Evolutionary conservation across 2,329 filamentous ascomycete genomes (phyloP).

Genomic region (Exutisphaerella laricina): DNA sequence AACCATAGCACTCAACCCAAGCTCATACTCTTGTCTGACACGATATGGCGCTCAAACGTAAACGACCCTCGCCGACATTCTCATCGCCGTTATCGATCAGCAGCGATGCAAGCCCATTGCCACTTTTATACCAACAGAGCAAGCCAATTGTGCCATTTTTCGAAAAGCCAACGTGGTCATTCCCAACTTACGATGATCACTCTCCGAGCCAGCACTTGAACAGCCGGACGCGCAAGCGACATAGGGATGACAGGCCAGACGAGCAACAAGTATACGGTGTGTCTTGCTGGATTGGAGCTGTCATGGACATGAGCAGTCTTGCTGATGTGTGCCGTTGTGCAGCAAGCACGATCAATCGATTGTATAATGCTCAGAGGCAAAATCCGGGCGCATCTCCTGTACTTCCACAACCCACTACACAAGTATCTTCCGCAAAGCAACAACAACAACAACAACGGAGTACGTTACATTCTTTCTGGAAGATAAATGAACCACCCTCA

Average conservation of each 20-base stretch:
- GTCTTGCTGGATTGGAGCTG: slow-evolving; percentile 20
- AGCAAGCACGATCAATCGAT: slow-evolving; percentile 43
- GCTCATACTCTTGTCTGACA: background rate
- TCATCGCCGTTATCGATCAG: slow-evolving; percentile 40
- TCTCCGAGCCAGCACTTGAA: slow-evolving; percentile 39
- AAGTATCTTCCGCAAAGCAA: slow-evolving; percentile 16
- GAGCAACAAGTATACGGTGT: slow-evolving; percentile 52
- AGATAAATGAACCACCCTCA: slow-evolving; percentile 33
- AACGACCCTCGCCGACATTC: slow-evolving; percentile 45
- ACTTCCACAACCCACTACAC: slow-evolving; percentile 12
- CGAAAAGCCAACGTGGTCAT: slow-evolving; percentile 26
- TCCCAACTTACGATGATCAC: slow-evolving; percentile 24
- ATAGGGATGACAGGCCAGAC: slow-evolving; percentile 53
- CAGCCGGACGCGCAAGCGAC: slow-evolving; percentile 54
- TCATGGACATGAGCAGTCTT: slow-evolving; percentile 15
- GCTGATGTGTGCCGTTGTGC: slow-evolving; percentile 17
- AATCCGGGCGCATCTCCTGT: slow-evolving; percentile 25
- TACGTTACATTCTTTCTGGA: slow-evolving; percentile 46
- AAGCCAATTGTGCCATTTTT: slow-evolving; percentile 22
- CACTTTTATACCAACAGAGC: slow-evolving; percentile 28
- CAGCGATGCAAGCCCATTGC: slow-evolving; percentile 31
- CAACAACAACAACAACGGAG: slow-evolving; percentile 35
- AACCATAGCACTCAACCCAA: background rate
- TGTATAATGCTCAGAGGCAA: slow-evolving; percentile 41
- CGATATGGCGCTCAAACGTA: slow-evolving; percentile 54